phyloP scores from a whole-genome alignment of 2,329 filamentous ascomycete species.

The Hymenoscyphus scutula region DNA sequence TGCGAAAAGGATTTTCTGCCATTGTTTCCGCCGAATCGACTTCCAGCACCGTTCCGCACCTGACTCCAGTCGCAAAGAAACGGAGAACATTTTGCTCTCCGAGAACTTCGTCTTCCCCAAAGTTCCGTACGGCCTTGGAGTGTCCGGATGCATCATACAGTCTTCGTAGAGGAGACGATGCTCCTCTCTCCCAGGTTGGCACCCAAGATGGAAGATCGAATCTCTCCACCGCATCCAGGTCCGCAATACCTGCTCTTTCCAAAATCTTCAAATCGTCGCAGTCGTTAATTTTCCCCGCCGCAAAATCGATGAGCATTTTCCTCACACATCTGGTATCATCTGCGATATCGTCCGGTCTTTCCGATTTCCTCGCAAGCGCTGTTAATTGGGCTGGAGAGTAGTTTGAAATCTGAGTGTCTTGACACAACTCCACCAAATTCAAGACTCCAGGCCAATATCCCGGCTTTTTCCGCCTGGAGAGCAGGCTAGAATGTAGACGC shows the following conservation, averaged over 20 bases:
- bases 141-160: constrained; percentile 5
- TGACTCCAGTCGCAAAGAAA: constrained; percentile 12
- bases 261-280: constrained; percentile 8
- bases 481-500: constrained; percentile 5
- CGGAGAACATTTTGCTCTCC: constrained; percentile 9
- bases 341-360: not conserved
- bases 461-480: not conserved
- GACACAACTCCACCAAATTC: constrained; percentile 6
- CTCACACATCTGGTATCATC: constrained; percentile 8
- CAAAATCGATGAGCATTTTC: constrained; percentile 12
- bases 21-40: constrained; percentile 12
- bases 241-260: constrained; percentile 8
- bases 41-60: constrained; percentile 10
- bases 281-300: constrained; percentile 10
- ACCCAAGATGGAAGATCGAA: constrained; percentile 13
- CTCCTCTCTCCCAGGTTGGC: constrained; percentile 9
- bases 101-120: constrained; percentile 12
- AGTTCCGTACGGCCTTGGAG: constrained; percentile 9
- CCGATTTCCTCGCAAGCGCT: not conserved
- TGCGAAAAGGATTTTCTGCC: constrained; percentile 7
- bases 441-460: not conserved
- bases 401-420: constrained; percentile 8
- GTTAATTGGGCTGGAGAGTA: constrained; percentile 9
- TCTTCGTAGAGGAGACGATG: constrained; percentile 6
- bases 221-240: constrained; percentile 7